Evolutionary conservation across 2,329 filamentous ascomycete species (phyloP).

Genomic region (Amylocarpus encephaloides): DNA sequence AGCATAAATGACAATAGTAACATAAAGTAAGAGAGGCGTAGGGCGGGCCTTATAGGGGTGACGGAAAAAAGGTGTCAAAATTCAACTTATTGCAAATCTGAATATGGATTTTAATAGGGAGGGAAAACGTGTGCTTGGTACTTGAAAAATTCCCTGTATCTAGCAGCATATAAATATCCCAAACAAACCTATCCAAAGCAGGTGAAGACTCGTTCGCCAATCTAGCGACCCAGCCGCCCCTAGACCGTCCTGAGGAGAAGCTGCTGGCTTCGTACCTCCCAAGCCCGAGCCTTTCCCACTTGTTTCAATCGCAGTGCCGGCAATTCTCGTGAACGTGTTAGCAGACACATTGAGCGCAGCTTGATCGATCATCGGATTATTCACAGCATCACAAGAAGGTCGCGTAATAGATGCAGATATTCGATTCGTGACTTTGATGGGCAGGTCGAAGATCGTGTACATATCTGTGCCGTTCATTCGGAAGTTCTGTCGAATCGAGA

Average conservation of each 20-base stretch:
- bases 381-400: constrained; percentile 44
- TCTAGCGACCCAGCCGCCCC: constrained; percentile 26
- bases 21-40: too few species aligned
- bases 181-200: constrained; percentile 32
- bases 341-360: constrained; percentile 38
- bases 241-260: constrained; percentile 32
- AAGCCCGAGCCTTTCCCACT: constrained; percentile 14
- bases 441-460: constrained; percentile 66
- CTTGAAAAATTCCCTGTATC: too few species aligned
- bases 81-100: too few species aligned
- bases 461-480: constrained; percentile 55
- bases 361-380: constrained; percentile 45
- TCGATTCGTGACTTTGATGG: constrained; percentile 60
- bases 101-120: too few species aligned
- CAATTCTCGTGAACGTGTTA: constrained; percentile 26
- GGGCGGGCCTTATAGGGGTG: too few species aligned
- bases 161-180: constrained; percentile 24
- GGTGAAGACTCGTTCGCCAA: constrained; percentile 32
- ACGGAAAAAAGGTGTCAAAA: too few species aligned
- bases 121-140: background rate
- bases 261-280: constrained; percentile 28
- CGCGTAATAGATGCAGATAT: constrained; percentile 42
- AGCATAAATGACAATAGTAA: too few species aligned
- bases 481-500: constrained; percentile 67
- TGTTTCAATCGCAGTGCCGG: constrained; percentile 26